Base-by-base conservation (phyloP, 257 asterid genomes). In the Nicotiana undulata region DNA sequence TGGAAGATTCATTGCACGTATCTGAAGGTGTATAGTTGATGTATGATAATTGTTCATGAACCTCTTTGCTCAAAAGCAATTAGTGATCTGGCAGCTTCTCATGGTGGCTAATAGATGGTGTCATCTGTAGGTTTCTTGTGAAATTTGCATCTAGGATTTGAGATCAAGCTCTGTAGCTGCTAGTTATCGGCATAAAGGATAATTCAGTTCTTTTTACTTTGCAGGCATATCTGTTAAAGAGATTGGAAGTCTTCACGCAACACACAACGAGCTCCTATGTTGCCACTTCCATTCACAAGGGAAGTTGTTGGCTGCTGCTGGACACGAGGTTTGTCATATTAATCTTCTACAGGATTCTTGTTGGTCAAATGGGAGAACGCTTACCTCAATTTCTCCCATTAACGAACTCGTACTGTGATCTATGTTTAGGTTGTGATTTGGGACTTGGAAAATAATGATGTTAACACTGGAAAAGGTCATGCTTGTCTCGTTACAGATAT, bases 241-340 rank as follows among this genome's bases (percentile, higher is more conserved):
- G 63, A 17, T 66, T 40, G 34, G 52, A 66, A 72, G 85, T 74
- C 51, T 84, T 76, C 80, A 59, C 28, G 82, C 86, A 17, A 82
- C 86, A 58, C 63, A 29, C 4, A 84, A 65, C 85, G 84, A 89
- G 85, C 84, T 89, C 17, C 68, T 77, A 12, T 85, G 88, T 64
- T 90, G 92, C 76, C 85, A 87, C 82, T 90, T 90, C 61, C 84
- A 90, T 61, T 55, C 86, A 32, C 31, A 61, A 9, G 89, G 90
- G 31, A 81, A 77, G 83, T 86, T 82, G 63, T 85, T 90, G 70
- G 91, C 87, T 76, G 75, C 83, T 81, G 92, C 87, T 44, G 92
- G 92, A 55, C 86, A 86, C 55, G 90, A 85, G 92, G 92, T 85
- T 76, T 3, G 44, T 51, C 65, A 59, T 52, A 34, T 75, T 74